These are phyloP conservation scores for Chiua sp. DNA, from an alignment of 1,284 basidiomycete species.

Conservation along the genomic window DNA sequence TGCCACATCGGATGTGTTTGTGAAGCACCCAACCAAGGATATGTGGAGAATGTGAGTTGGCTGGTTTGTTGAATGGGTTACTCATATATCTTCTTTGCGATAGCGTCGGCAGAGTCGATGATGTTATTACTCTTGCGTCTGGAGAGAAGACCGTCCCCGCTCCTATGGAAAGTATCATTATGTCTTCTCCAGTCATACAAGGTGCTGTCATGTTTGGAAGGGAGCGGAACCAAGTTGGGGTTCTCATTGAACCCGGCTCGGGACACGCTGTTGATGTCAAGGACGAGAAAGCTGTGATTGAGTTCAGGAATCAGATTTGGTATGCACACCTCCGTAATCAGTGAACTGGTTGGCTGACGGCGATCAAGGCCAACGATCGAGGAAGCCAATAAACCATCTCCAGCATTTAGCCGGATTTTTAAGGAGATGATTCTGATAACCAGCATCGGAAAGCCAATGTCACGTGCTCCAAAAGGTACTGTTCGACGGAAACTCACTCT, in stretches of 20 bases:
- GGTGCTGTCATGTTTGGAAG: slow-evolving; percentile 47
- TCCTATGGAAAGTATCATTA: slow-evolving; percentile 36
- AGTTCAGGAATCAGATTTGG: background rate
- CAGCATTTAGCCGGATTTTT: too few relatives aligned
- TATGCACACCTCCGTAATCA: too few relatives aligned
- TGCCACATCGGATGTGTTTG: slow-evolving; percentile 32
- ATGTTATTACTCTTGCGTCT: slow-evolving; percentile 33
- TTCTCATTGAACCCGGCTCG: slow-evolving; percentile 43
- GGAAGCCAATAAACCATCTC: background rate
- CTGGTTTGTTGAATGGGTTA: too few relatives aligned
- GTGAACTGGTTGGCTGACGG: background rate
- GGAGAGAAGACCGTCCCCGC: slow-evolving; percentile 40
- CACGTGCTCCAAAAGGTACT: too few relatives aligned
- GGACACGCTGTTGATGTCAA: slow-evolving; percentile 33
- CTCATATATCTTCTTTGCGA: background rate
- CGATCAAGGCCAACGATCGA: background rate
- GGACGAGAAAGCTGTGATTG: slow-evolving; percentile 14
- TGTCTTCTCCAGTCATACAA: slow-evolving; percentile 3
- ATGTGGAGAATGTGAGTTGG: slow-evolving; percentile 32
- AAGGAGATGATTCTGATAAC: too few relatives aligned
- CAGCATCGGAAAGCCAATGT: too few relatives aligned
- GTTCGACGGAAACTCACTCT: too few relatives aligned
- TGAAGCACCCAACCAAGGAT: slow-evolving; percentile 33
- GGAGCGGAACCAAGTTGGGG: slow-evolving; percentile 42
- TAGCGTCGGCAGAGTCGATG: slow-evolving; percentile 32